A percentile compares a stretch with the other conserved stretches of the same genome.
Evolutionary conservation across 2,329 filamentous ascomycete genomes (phyloP).

Genomic region (Diaporthe ilicicola): DNA sequence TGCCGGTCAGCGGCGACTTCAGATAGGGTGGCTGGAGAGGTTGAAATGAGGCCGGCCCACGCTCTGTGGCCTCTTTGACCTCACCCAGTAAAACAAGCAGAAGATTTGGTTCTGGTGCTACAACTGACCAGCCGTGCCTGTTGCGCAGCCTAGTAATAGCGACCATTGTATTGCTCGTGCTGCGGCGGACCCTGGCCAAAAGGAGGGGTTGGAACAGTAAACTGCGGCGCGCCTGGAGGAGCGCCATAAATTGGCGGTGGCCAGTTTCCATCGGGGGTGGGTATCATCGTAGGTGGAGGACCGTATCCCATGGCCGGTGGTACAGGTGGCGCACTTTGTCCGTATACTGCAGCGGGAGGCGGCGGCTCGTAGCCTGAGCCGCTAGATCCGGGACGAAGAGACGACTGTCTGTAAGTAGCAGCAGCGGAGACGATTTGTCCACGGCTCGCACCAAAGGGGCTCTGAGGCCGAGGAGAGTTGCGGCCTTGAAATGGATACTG

Average conservation of each 20-base stretch:
- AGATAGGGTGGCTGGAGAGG: not conserved
- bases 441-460: constrained; percentile 53
- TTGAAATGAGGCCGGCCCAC: not conserved
- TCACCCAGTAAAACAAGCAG: not conserved
- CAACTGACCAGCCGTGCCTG: no score
- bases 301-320: constrained; percentile 25
- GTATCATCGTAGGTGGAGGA: constrained; percentile 7
- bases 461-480: constrained; percentile 49
- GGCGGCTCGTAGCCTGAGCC: constrained; percentile 50
- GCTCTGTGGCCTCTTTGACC: not conserved
- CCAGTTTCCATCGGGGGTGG: constrained; percentile 31
- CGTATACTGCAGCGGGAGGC: constrained; percentile 44
- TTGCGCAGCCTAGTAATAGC: constrained; percentile 29
- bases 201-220: constrained; percentile 19
- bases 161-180: constrained; percentile 29
- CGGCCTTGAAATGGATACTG: constrained; percentile 37
- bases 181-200: constrained; percentile 32
- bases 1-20: not conserved
- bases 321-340: constrained; percentile 26
- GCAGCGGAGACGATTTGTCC: constrained; percentile 49
- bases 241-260: constrained; percentile 28
- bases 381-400: constrained; percentile 58
- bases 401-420: constrained; percentile 60
- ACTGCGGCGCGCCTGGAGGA: constrained; percentile 20
- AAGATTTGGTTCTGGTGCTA: not conserved